These are phyloP conservation scores for Nitzschia inconspicua DNA, from an alignment of 108 stramenopile species.

Conservation along the genomic window DNA sequence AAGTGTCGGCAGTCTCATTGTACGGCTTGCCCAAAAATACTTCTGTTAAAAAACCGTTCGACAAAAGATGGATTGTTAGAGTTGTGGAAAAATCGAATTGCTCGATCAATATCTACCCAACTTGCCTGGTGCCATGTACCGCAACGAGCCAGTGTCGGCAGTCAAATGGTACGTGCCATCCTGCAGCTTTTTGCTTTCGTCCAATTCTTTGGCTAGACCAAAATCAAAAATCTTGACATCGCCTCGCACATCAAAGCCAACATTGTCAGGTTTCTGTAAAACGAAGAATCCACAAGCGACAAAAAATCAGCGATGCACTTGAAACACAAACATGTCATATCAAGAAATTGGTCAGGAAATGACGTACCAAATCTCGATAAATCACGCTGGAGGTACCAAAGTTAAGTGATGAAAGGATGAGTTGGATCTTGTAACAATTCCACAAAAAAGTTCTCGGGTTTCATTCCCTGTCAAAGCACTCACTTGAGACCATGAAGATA, in stretches of 20 bases:
- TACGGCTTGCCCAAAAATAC: slow-evolving; percentile 70
- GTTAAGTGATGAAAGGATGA: neutral
- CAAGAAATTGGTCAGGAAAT: neutral
- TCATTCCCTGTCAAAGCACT: slow-evolving; percentile 10
- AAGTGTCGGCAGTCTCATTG: slow-evolving; percentile 86
- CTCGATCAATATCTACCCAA: neutral
- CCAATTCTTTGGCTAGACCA: slow-evolving; percentile 65
- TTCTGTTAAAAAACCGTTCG: slow-evolving; percentile 63
- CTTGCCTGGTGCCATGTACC: slow-evolving; percentile 49
- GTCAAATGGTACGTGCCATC: slow-evolving; percentile 70
- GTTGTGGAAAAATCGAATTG: neutral
- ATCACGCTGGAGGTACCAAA: slow-evolving; percentile 42
- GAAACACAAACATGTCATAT: neutral
- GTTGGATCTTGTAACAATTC: neutral
- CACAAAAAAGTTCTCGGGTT: neutral
- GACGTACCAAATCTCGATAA: slow-evolving; percentile 58
- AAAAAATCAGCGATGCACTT: neutral
- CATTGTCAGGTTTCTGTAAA: slow-evolving; percentile 25
- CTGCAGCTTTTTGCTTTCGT: slow-evolving; percentile 15
- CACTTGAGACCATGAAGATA: slow-evolving; percentile 68
- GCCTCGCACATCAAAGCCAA: slow-evolving; percentile 53
- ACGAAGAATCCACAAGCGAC: neutral
- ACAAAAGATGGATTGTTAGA: neutral
- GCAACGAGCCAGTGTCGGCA: slow-evolving; percentile 65
- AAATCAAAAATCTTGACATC: slow-evolving; percentile 73